These are phyloP conservation scores for Salix arbutifolia DNA, from an alignment of 345 rosid species.

Conservation along the genomic window DNA sequence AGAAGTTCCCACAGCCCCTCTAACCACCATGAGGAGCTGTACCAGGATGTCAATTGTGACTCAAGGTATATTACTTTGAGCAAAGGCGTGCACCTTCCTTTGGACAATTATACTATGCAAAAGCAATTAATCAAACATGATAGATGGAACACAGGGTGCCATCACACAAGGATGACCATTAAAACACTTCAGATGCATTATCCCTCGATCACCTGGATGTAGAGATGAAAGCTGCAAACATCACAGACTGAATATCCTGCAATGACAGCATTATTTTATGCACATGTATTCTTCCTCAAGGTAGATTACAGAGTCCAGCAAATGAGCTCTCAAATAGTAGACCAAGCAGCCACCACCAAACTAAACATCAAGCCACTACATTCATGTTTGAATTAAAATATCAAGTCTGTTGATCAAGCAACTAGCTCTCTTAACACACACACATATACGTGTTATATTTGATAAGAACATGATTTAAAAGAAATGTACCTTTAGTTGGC, in stretches of 20 bases:
- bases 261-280: not conserved
- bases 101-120: not conserved
- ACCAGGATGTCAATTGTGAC: not conserved
- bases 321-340: not conserved
- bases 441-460: not conserved
- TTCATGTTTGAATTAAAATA: not conserved
- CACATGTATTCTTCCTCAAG: not conserved
- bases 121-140: not conserved
- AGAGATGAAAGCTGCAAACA: not conserved
- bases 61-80: no score
- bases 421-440: not conserved
- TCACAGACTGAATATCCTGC: not conserved
- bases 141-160: not conserved
- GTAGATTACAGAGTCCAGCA: not conserved
- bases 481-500: slow-evolving; percentile 65
- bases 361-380: not conserved
- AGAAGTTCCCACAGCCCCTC: no score
- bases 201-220: not conserved
- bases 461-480: not conserved
- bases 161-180: not conserved
- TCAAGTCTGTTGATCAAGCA: not conserved
- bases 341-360: not conserved
- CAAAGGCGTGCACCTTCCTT: not conserved
- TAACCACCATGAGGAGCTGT: not conserved
- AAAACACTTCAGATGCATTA: not conserved